Evolutionary conservation across 768 basidiomycete genomes (phyloP), one percentile per base, ranked within the genome.

Genomic region (Phaeolepiota aurea): DNA sequence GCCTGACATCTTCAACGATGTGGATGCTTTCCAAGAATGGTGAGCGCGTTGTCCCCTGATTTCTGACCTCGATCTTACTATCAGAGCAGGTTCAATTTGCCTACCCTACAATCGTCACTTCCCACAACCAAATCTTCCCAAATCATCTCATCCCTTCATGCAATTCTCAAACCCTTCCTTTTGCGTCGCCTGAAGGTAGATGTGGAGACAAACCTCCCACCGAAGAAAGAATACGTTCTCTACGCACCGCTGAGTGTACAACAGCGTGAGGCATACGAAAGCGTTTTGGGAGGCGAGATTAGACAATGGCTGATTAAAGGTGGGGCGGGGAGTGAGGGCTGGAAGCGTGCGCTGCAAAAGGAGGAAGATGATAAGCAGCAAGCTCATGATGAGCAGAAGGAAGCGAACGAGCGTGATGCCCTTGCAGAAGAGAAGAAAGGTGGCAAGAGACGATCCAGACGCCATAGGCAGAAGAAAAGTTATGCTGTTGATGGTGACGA

Each of bases 101-200:
- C 83, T 12, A 68, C 74, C 9, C 67, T 84, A 44, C 72, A 79
- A 46, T 62, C 69, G 2, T 62, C 67, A 9, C 59, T 89, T 12
- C 72, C 75, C 2, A 66, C 71, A 3, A 69, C 72, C 13, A 77
- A 80, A 25, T 77, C 81, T 1, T 61, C 74, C 0, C 68, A 77
- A 30, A 72, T 94, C 49, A 83, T 96, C 44, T 69, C 76, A 20
- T 75, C 84, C 0, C 74, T 97, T 0, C 92, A 96, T 56, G 76
- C 78, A 2, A 93, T 99, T 52, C 76, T 99, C 37, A 91, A 92
- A 50, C 96, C 96, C 1, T 99, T 98, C 71, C 74, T 98, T 20
- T 71, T 98, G 0, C 79, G 96, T 9, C 78, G 96, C 9, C 71
- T 97, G 42, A 98, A 98, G 59, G 79, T 68, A 4, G 96, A 99